These are phyloP conservation scores for Mitragyna speciosa DNA, from an alignment of 257 asterid species.

Conservation along the genomic window DNA sequence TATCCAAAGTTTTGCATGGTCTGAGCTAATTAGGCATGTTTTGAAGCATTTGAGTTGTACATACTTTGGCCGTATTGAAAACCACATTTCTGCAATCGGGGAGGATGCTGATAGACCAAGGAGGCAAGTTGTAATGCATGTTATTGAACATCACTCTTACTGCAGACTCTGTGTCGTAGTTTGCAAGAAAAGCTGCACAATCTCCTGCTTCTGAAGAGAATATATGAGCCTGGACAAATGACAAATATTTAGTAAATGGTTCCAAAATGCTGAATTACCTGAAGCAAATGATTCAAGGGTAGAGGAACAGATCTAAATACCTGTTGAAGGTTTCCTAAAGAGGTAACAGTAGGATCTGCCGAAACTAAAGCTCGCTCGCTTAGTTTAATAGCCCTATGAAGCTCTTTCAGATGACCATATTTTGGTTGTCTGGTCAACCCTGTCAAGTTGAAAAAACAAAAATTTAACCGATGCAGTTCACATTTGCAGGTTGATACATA, in stretches of 20 bases:
- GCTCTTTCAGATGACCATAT: constrained; percentile 87
- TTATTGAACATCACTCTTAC: constrained; percentile 79
- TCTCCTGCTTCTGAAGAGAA: constrained; percentile 72
- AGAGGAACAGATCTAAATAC: constrained; percentile 33
- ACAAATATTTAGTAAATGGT: constrained; percentile 3
- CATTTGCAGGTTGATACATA: not conserved
- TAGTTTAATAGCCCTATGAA: constrained; percentile 75
- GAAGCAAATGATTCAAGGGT: not conserved
- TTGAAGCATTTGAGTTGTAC: constrained; percentile 13
- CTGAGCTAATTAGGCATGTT: not conserved
- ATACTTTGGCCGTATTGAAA: constrained; percentile 90
- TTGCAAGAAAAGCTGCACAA: constrained; percentile 90
- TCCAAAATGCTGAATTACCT: constrained; percentile 4
- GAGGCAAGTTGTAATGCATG: constrained; percentile 78
- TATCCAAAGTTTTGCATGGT: not conserved
- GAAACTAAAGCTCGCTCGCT: constrained; percentile 78
- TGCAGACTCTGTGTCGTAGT: constrained; percentile 52
- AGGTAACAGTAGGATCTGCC: constrained; percentile 76
- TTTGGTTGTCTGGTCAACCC: constrained; percentile 89
- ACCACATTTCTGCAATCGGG: constrained; percentile 90
- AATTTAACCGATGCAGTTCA: constrained; percentile 1
- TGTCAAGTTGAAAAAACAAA: constrained; percentile 28
- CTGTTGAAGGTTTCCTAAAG: constrained; percentile 90
- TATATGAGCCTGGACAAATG: constrained; percentile 66
- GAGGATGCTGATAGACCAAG: constrained; percentile 98